A percentile compares a stretch with the other conserved stretches of the same genome.
Conservation (phyloP, 2,329 filamentous ascomycete species). For the Teratosphaeria nubilosa region DNA sequence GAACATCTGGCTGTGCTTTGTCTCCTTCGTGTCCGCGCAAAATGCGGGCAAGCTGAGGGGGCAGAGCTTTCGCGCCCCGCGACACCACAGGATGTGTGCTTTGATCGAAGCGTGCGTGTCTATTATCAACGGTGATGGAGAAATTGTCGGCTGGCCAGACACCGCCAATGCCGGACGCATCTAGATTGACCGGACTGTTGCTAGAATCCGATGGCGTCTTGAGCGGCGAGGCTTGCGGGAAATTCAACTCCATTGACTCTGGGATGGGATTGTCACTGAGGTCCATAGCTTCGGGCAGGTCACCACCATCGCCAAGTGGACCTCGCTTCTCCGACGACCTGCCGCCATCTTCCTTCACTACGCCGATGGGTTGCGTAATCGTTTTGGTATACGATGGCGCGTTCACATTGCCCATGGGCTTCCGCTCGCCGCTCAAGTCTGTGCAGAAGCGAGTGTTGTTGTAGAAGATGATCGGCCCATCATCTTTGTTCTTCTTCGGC, state of each 20-base stretch:
- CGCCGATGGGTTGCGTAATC: slow-evolving; percentile 11
- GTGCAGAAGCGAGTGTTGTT: slow-evolving; percentile 70
- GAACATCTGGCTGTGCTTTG: slow-evolving; percentile 21
- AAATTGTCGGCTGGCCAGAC: slow-evolving; percentile 49
- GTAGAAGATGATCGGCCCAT: slow-evolving; percentile 77
- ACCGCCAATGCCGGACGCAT: slow-evolving; percentile 48
- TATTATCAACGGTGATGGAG: slow-evolving; percentile 39
- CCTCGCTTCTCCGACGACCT: slow-evolving; percentile 21
- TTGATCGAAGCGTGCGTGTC: slow-evolving; percentile 15
- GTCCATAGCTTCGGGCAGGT: slow-evolving; percentile 26
- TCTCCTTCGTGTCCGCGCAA: slow-evolving; percentile 15
- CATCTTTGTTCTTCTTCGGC: slow-evolving; percentile 45
- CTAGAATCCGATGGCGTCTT: background rate
- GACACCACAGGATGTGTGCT: slow-evolving; percentile 1
- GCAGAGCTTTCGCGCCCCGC: slow-evolving; percentile 14
- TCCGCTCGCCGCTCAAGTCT: slow-evolving; percentile 60
- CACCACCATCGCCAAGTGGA: slow-evolving; percentile 16
- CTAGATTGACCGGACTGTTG: slow-evolving; percentile 27
- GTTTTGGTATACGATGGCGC: slow-evolving; percentile 14
- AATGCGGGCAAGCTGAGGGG: slow-evolving; percentile 25
- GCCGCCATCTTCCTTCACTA: background rate
- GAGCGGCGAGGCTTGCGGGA: slow-evolving; percentile 25
- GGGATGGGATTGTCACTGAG: slow-evolving; percentile 28
- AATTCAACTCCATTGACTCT: slow-evolving; percentile 25
- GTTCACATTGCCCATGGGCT: slow-evolving; percentile 5